Evolutionary conservation across 2,329 filamentous ascomycete species (phyloP), one percentile per base, ranked within the genome.

Genomic region (Penicillium digitatum): DNA sequence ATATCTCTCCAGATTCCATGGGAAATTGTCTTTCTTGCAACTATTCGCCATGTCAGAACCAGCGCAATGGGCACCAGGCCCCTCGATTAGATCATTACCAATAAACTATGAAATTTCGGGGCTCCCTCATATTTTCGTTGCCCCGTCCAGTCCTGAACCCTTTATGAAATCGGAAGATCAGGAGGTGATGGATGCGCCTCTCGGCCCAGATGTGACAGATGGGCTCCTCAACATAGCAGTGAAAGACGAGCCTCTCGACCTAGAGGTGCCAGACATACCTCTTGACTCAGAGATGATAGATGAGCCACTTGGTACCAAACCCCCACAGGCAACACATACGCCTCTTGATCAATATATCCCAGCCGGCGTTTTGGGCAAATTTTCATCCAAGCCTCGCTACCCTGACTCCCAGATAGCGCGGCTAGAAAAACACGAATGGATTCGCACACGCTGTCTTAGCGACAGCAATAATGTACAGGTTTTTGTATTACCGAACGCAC

Each of bases 401-500:
- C 64, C 64, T 5, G 48, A 47, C 3, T 20, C 43, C 2, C 67
- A 72, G 29, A 45, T 74, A 22, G 39, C 51, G 1, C 59, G 54
- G 1, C 35, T 76, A 12, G 65, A 73, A 55, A 63, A 60, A n/a
- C 61, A 71, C 32, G 57, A 62, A 12, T 77, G 74, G 74, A 68
- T 78, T 26, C 67, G 63, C 44, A 71, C 64, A 27, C 56, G 50
- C 35, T 49, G 51, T 37, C 55, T 5, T 43, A 48, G 52, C 58
- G 60, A 57, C 54, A 64, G 27, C 11, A 32, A 40, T 46, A 64
- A 69, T 57, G 34, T 69, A 55, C 62, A 69, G 18, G 57, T 79
- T 2, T 77, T 74, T 56, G 66, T 76, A 5, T 57, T 78, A 10
- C 74, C 76, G 2, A 70, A 74, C 39, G 65, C 72, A 34, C 69